phyloP scores from a whole-genome alignment of 2,329 filamentous ascomycete genomes.

The Rosellinia necatrix region DNA sequence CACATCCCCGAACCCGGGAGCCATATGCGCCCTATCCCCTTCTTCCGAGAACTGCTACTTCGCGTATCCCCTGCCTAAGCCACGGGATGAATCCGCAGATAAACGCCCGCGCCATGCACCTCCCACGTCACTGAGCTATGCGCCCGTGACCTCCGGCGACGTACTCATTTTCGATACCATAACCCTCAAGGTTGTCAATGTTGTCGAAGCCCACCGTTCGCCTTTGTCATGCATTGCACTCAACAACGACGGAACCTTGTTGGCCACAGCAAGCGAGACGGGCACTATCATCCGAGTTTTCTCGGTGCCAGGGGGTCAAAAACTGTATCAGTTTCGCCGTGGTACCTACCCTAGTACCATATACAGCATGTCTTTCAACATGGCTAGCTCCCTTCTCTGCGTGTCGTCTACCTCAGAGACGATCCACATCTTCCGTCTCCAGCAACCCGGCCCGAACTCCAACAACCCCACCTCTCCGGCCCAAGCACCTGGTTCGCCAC shows the following conservation, averaged over 20 bases:
- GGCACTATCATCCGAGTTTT: slow-evolving; percentile 98
- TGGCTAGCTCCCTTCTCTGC: slow-evolving; percentile 87
- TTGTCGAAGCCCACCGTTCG: slow-evolving; percentile 92
- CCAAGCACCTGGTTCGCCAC: slow-evolving; percentile 48
- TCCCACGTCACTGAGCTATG: slow-evolving; percentile 71
- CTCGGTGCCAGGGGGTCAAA: slow-evolving; percentile 85
- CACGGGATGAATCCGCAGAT: slow-evolving; percentile 63
- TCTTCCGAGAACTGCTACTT: slow-evolving; percentile 96
- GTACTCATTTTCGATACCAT: slow-evolving; percentile 91
- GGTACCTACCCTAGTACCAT: slow-evolving; percentile 96
- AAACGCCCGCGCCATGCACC: slow-evolving; percentile 80
- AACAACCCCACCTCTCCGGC: slow-evolving; percentile 45
- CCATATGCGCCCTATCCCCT: slow-evolving; percentile 89
- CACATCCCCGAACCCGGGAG: slow-evolving; percentile 89
- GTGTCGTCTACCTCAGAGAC: slow-evolving; percentile 97
- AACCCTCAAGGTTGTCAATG: slow-evolving; percentile 89
- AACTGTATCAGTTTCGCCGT: slow-evolving; percentile 93
- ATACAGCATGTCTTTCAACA: slow-evolving; percentile 98
- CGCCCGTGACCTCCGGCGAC: slow-evolving; percentile 85
- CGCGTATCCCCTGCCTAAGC: slow-evolving; percentile 85
- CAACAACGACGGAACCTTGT: slow-evolving; percentile 87
- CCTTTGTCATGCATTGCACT: slow-evolving; percentile 88
- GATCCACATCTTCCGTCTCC: slow-evolving; percentile 91
- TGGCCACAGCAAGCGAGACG: slow-evolving; percentile 95
- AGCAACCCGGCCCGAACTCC: slow-evolving; percentile 46